Percentiles rank a stretch among this genome's conserved stretches.
Conservation (phyloP, 192 early-diverging fungal genomes). For the Lobulomyces angularis region DNA sequence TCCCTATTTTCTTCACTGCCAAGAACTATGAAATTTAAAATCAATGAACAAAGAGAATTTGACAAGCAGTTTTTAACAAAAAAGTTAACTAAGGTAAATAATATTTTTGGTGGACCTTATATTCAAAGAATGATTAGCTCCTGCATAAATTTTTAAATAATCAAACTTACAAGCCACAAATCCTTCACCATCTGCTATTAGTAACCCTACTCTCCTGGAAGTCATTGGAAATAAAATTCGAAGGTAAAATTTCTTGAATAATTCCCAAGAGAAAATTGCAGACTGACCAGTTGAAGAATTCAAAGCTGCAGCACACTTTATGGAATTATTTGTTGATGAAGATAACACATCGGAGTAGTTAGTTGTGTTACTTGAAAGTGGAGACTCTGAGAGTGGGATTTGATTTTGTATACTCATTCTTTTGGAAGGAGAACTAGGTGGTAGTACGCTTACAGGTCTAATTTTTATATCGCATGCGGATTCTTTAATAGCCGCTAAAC, state of each 20-base stretch:
- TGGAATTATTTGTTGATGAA: slow-evolving; percentile 39
- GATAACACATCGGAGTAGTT: slow-evolving; percentile 45
- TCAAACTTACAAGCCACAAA: slow-evolving; percentile 23
- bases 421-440: neutral
- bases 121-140: too few relatives aligned
- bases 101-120: too few relatives aligned
- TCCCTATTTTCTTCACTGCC: slow-evolving; percentile 50
- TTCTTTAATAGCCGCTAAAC: neutral
- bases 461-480: neutral
- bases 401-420: slow-evolving; percentile 27
- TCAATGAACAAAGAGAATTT: slow-evolving; percentile 44
- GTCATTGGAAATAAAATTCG: slow-evolving; percentile 57
- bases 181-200: slow-evolving; percentile 18
- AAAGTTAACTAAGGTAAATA: slow-evolving; percentile 10
- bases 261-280: slow-evolving; percentile 57
- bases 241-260: slow-evolving; percentile 55
- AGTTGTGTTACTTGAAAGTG: slow-evolving; percentile 34
- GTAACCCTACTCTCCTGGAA: slow-evolving; percentile 26
- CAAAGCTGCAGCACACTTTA: slow-evolving; percentile 43
- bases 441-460: slow-evolving; percentile 1
- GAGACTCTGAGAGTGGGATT: slow-evolving; percentile 35
- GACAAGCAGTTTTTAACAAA: slow-evolving; percentile 29
- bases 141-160: too few relatives aligned
- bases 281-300: slow-evolving; percentile 44
- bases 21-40: slow-evolving; percentile 45